Conservation (phyloP, 345 rosid species). For the Dipteronia dyeriana region DNA sequence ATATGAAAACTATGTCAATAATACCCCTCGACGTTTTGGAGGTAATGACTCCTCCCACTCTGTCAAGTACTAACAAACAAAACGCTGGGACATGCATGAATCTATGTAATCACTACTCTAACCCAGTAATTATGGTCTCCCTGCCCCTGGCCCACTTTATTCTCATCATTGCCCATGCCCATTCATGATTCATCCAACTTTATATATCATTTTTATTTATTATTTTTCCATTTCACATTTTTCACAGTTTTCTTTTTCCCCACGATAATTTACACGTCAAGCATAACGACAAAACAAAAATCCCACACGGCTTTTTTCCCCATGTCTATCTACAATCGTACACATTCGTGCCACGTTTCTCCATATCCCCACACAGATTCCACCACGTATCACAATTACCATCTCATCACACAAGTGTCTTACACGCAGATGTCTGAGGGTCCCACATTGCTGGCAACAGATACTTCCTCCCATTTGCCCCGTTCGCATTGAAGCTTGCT, state of each 20-base stretch:
- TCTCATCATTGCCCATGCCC: not conserved
- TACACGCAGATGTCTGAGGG: slow-evolving; percentile 64
- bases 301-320: not conserved
- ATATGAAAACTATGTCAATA: too few species aligned
- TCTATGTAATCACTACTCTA: not conserved
- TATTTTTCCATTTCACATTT: not conserved
- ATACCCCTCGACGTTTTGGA: too few species aligned
- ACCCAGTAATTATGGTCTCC: not conserved
- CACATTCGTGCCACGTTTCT: slow-evolving; percentile 16
- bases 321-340: slow-evolving; percentile 28
- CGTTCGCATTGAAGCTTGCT: slow-evolving; percentile 78
- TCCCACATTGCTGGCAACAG: slow-evolving; percentile 94
- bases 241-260: not conserved
- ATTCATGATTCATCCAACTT: not conserved
- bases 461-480: slow-evolving; percentile 67
- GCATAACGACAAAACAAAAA: slow-evolving; percentile 28
- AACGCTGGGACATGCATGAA: too few species aligned
- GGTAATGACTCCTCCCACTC: too few species aligned
- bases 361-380: slow-evolving; percentile 13
- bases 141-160: not conserved
- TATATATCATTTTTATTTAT: not conserved
- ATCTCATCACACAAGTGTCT: slow-evolving; percentile 40
- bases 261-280: slow-evolving; percentile 37
- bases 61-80: too few species aligned
- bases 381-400: slow-evolving; percentile 18